These are phyloP conservation scores for Pythium folliculosum DNA, from an alignment of 352 stramenopile genomes.

Conservation along the genomic window DNA sequence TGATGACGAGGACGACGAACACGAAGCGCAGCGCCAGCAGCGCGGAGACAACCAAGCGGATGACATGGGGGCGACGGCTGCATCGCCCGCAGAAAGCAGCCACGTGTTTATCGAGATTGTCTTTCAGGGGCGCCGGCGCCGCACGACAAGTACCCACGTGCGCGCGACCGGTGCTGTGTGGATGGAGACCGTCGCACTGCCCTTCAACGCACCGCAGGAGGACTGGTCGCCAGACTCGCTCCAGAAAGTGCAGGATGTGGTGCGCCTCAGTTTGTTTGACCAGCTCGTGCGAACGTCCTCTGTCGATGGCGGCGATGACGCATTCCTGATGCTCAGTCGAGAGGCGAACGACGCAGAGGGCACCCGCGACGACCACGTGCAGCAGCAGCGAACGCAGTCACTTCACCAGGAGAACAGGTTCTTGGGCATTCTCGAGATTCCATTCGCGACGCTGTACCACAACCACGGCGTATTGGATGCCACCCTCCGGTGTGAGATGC, in stretches of 20 bases:
- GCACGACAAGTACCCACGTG: conserved; percentile 47
- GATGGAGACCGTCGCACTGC: conserved; percentile 91
- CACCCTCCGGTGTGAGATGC: conserved; percentile 78
- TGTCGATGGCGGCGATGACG: conserved; percentile 32
- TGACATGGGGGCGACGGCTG: neutral
- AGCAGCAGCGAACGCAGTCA: conserved; percentile 42
- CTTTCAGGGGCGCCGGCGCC: conserved; percentile 80
- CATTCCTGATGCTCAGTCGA: conserved; percentile 18
- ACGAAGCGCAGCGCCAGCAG: neutral
- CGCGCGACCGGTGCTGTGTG: conserved; percentile 66
- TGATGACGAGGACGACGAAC: conserved; percentile 23
- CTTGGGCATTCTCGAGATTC: conserved; percentile 81
- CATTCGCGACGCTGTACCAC: conserved; percentile 88
- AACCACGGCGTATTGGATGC: conserved; percentile 77
- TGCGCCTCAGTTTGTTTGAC: conserved; percentile 91
- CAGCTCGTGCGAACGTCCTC: conserved; percentile 53
- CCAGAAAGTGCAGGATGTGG: conserved; percentile 64
- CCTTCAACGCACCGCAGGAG: conserved; percentile 80
- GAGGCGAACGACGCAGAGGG: conserved; percentile 20
- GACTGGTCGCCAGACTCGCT: conserved; percentile 83
- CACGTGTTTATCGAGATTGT: conserved; percentile 79
- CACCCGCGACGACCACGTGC: conserved; percentile 1
- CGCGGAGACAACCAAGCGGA: neutral
- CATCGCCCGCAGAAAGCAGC: conserved; percentile 11
- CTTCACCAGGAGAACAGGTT: conserved; percentile 82